Percentiles rank a stretch among this genome's conserved stretches.
phyloP scores from a whole-genome alignment of 495 filamentous ascomycete species.

The Penicillium riverlandense region DNA sequence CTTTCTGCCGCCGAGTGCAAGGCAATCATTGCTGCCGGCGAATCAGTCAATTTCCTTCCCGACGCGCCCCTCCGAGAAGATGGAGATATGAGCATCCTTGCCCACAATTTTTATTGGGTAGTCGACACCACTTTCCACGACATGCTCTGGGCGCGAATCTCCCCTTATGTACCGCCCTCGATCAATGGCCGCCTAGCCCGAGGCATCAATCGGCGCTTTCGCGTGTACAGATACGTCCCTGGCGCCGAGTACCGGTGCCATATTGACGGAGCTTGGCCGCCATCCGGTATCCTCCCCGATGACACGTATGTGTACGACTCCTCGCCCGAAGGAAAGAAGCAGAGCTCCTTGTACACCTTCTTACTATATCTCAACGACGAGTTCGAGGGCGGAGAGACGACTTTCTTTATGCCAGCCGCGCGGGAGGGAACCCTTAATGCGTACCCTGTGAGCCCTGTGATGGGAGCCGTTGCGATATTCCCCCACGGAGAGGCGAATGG shows the following conservation, averaged over 20 bases:
- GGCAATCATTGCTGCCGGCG: constrained; percentile 30
- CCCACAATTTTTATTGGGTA: constrained; percentile 39
- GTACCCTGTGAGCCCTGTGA: constrained; percentile 32
- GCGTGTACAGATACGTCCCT: constrained; percentile 33
- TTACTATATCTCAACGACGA: constrained; percentile 34
- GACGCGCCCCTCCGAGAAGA: constrained; percentile 32
- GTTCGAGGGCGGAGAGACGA: constrained; percentile 35
- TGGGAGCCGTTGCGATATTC: constrained; percentile 34
- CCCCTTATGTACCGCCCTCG: constrained; percentile 19
- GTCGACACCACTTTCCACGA: constrained; percentile 32
- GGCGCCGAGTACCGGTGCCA: constrained; percentile 34
- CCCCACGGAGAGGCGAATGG: constrained; percentile 33
- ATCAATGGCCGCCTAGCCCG: constrained; percentile 27
- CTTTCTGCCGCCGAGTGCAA: constrained; percentile 26
- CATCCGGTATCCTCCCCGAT: constrained; percentile 26
- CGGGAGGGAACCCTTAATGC: constrained; percentile 30
- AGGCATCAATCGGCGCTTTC: constrained; percentile 33
- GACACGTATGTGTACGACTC: constrained; percentile 33
- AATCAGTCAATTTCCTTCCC: constrained; percentile 30
- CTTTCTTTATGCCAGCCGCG: constrained; percentile 29
- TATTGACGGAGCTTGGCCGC: constrained; percentile 34
- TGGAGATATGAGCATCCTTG: constrained; percentile 30
- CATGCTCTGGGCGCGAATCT: constrained; percentile 28
- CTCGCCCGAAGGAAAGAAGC: constrained; percentile 25
- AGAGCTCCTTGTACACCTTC: constrained; percentile 37